Evolutionary conservation across 2,329 filamentous ascomycete species (phyloP).

Genomic region (Davidsoniella neocaledoniae): DNA sequence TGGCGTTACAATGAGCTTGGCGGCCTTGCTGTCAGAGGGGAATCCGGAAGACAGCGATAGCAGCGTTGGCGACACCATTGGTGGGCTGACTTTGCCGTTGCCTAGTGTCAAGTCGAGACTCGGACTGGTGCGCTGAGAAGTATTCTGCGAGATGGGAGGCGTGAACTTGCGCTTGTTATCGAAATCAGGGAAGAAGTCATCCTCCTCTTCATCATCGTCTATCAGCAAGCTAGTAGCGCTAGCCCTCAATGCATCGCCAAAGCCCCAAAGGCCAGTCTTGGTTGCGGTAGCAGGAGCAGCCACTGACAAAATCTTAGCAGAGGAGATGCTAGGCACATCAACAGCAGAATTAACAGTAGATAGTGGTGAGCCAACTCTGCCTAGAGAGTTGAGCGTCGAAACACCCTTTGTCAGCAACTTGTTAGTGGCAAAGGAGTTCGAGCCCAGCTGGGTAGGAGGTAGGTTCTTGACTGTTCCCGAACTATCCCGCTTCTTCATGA

Average conservation of each 20-base stretch:
- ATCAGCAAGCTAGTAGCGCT: constrained; percentile 15
- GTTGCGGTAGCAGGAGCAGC: constrained; percentile 23
- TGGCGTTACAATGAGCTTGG: too few species aligned
- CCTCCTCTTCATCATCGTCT: constrained; percentile 33
- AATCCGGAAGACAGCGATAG: constrained; percentile 1
- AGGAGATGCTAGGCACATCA: constrained; percentile 15
- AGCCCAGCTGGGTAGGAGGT: neutral
- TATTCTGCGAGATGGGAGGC: constrained; percentile 9
- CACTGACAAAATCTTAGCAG: constrained; percentile 15
- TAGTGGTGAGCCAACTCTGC: constrained; percentile 6
- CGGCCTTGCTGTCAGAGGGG: neutral
- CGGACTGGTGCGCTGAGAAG: constrained; percentile 9
- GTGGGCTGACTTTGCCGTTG: constrained; percentile 3
- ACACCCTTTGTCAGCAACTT: neutral
- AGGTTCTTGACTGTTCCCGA: constrained; percentile 3
- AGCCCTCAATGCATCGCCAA: constrained; percentile 16
- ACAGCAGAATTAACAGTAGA: neutral
- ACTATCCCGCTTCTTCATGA: constrained; percentile 14
- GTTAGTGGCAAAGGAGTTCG: neutral
- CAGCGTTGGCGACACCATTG: constrained; percentile 5
- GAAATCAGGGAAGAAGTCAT: constrained; percentile 37
- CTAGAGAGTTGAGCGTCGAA: neutral
- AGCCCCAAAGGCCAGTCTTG: constrained; percentile 32
- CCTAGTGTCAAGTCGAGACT: constrained; percentile 1
- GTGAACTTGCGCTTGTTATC: constrained; percentile 21